phyloP scores from a whole-genome alignment of 306 rosid genomes.

The Cicer cuneatum region DNA sequence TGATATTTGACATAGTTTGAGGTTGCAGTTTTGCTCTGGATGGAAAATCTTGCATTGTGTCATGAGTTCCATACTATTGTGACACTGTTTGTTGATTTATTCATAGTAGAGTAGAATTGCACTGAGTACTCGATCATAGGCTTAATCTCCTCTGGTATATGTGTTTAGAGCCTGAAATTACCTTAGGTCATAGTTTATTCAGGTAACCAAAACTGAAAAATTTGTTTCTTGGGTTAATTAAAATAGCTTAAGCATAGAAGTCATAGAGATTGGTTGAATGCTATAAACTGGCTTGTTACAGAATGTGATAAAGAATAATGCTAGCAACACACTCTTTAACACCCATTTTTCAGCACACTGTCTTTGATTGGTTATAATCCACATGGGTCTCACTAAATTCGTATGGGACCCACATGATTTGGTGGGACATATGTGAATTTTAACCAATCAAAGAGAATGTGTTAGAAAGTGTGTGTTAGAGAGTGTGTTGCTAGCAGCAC shows the following conservation, averaged over 20 bases:
- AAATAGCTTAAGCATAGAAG: conserved; percentile 43
- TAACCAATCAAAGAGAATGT: too few relatives aligned
- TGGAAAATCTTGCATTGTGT: conserved; percentile 53
- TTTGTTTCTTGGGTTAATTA: conserved; percentile 37
- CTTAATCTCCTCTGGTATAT: conserved; percentile 36
- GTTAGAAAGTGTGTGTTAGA: too few relatives aligned
- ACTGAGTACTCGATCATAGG: conserved; percentile 33
- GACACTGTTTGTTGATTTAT: conserved; percentile 40
- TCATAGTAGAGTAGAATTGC: conserved; percentile 37
- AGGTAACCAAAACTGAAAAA: conserved; percentile 30
- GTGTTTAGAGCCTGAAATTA: conserved; percentile 38
- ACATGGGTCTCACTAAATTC: too few relatives aligned
- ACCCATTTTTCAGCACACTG: too few relatives aligned
- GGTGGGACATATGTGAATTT: too few relatives aligned
- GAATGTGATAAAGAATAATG: conserved; percentile 45
- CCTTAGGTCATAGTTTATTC: conserved; percentile 37
- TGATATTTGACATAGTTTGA: conserved; percentile 40
- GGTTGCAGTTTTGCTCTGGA: conserved; percentile 44
- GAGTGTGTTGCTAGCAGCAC: too few relatives aligned
- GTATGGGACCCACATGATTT: too few relatives aligned
- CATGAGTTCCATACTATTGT: conserved; percentile 45
- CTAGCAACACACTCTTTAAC: too few relatives aligned
- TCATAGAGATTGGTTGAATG: conserved; percentile 47
- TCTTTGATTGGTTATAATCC: too few relatives aligned
- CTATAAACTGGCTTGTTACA: conserved; percentile 55